These are phyloP conservation scores for Draba incana DNA, from an alignment of 345 rosid species.

Conservation along the genomic window DNA sequence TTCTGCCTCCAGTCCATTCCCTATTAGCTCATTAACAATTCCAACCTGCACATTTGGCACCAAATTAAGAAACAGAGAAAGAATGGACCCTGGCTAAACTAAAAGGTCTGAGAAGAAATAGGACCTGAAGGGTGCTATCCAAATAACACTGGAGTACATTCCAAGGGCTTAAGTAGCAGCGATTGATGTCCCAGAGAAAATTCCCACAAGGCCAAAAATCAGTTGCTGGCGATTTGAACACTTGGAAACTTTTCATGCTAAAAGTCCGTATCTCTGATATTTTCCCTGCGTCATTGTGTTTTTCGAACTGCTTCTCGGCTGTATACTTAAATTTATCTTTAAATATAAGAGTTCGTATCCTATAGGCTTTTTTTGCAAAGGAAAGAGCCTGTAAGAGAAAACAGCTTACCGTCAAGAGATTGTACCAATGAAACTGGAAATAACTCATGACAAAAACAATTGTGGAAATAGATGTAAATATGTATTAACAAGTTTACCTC, in stretches of 20 bases:
- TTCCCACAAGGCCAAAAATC: constrained; percentile 61
- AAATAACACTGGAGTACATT: constrained; percentile 79
- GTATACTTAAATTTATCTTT: constrained; percentile 69
- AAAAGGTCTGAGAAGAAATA: constrained; percentile 35
- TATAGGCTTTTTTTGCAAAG: constrained; percentile 78
- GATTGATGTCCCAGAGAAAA: constrained; percentile 49
- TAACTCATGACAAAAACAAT: background rate
- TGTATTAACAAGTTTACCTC: constrained; percentile 60
- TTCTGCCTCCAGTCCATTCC: constrained; percentile 84
- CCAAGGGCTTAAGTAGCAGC: constrained; percentile 82
- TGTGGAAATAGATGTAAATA: constrained; percentile 12
- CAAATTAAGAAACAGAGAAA: constrained; percentile 24
- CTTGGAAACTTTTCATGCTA: constrained; percentile 51
- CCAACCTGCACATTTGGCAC: constrained; percentile 62
- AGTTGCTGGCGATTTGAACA: constrained; percentile 51
- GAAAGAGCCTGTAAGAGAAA: constrained; percentile 66
- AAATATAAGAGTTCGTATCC: constrained; percentile 69
- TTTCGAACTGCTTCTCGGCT: constrained; percentile 55
- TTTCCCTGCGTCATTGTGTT: constrained; percentile 49
- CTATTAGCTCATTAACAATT: constrained; percentile 65
- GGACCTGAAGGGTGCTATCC: constrained; percentile 94
- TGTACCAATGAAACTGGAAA: constrained; percentile 32
- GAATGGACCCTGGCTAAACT: constrained; percentile 10
- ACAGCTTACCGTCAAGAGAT: constrained; percentile 21
- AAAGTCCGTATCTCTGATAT: constrained; percentile 44